Percentiles rank a stretch among this genome's conserved stretches.
These are phyloP conservation scores for Hericium coralloides DNA, from an alignment of 768 basidiomycete genomes.

Conservation along the genomic window DNA sequence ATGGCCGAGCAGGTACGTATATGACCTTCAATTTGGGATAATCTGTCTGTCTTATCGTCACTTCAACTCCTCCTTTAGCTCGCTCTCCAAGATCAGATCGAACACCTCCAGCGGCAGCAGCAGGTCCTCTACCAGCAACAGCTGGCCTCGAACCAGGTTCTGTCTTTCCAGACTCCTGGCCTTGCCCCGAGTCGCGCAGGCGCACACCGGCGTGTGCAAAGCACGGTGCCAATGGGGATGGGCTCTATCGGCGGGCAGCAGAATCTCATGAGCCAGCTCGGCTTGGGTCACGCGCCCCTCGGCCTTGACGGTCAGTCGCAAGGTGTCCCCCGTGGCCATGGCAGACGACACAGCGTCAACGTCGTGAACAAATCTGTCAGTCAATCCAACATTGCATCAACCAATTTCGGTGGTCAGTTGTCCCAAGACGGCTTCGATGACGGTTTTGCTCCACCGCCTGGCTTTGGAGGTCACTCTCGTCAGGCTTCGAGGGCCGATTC, in stretches of 20 bases:
- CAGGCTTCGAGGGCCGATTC: constrained; percentile 70
- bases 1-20: constrained; percentile 87
- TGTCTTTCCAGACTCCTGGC: constrained; percentile 72
- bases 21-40: not conserved
- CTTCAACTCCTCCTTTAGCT: constrained; percentile 38
- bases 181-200: constrained; percentile 50
- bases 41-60: constrained; percentile 5
- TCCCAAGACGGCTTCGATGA: constrained; percentile 72
- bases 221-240: constrained; percentile 60
- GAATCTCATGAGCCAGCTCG: constrained; percentile 63
- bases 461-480: constrained; percentile 62
- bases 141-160: constrained; percentile 77
- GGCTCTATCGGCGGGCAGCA: constrained; percentile 37
- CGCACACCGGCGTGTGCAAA: constrained; percentile 78
- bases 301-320: constrained; percentile 56
- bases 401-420: constrained; percentile 37
- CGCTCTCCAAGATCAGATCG: constrained; percentile 84
- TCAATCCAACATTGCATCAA: constrained; percentile 38
- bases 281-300: constrained; percentile 45
- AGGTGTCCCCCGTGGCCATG: constrained; percentile 74
- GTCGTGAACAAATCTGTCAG: constrained; percentile 68
- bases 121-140: constrained; percentile 87
- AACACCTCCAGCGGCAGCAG: constrained; percentile 84
- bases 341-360: constrained; percentile 85
- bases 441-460: constrained; percentile 55